Percentiles rank a stretch among this genome's conserved stretches.
These are phyloP conservation scores for Ambrosiella cleistominuta DNA, from an alignment of 2,329 filamentous ascomycete species.

Conservation along the genomic window DNA sequence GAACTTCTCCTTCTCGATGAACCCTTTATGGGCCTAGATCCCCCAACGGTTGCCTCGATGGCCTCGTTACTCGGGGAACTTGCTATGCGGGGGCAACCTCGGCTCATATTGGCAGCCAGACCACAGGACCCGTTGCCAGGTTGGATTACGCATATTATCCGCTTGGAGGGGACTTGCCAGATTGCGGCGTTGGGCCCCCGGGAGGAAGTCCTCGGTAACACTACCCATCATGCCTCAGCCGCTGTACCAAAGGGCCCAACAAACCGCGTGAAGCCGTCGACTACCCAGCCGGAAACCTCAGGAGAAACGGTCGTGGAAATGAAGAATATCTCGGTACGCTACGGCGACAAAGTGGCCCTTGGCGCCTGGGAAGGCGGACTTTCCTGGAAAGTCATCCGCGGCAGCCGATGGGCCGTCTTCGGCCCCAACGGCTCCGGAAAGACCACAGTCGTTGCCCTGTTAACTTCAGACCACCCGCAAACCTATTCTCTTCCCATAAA, in stretches of 20 bases:
- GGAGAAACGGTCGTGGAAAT: slow-evolving; percentile 71
- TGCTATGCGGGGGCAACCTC: slow-evolving; percentile 47
- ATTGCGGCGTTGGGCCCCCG: slow-evolving; percentile 50
- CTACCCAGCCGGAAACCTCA: slow-evolving; percentile 42
- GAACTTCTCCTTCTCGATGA: slow-evolving; percentile 78
- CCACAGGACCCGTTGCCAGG: slow-evolving; percentile 76
- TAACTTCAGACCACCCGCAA: slow-evolving; percentile 92
- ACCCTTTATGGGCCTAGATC: slow-evolving; percentile 91
- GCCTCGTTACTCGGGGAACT: slow-evolving; percentile 53
- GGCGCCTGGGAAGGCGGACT: slow-evolving; percentile 67
- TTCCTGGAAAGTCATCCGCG: slow-evolving; percentile 65
- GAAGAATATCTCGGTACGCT: slow-evolving; percentile 65
- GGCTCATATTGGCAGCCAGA: slow-evolving; percentile 59
- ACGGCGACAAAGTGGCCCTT: slow-evolving; percentile 59
- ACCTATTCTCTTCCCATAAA: slow-evolving; percentile 77
- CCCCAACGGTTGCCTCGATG: slow-evolving; percentile 55
- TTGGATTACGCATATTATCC: slow-evolving; percentile 76
- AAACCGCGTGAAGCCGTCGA: slow-evolving; percentile 26
- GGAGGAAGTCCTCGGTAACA: slow-evolving; percentile 37
- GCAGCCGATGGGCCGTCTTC: slow-evolving; percentile 82
- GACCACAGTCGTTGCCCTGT: slow-evolving; percentile 79
- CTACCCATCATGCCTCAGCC: slow-evolving; percentile 27
- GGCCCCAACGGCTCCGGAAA: slow-evolving; percentile 92
- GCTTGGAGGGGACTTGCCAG: slow-evolving; percentile 49
- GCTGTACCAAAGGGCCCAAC: slow-evolving; percentile 20